These are phyloP conservation scores for Triangularia verruculosa DNA, from an alignment of 2,329 filamentous ascomycete species.

Conservation along the genomic window DNA sequence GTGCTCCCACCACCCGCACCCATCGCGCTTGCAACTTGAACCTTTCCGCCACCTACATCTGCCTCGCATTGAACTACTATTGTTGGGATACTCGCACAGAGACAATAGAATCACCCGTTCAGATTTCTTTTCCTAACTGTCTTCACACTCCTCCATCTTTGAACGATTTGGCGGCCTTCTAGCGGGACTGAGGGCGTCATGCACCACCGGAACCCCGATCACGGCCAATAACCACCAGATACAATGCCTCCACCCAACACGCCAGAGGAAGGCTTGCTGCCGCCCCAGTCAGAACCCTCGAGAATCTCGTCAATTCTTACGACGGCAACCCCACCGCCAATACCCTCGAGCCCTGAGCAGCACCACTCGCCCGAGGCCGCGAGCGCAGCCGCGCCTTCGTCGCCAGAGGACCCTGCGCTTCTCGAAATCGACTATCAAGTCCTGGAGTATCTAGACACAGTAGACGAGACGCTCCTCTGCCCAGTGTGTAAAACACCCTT, in stretches of 20 bases:
- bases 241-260: slow-evolving; percentile 25
- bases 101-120: not conserved
- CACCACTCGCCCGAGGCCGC: slow-evolving; percentile 1
- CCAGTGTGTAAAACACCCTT: slow-evolving; percentile 57
- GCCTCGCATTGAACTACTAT: not conserved
- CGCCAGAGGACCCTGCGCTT: slow-evolving; percentile 11
- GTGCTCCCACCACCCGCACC: not conserved
- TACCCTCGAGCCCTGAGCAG: not conserved
- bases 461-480: slow-evolving; percentile 38
- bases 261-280: slow-evolving; percentile 16
- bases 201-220: not conserved
- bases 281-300: not conserved
- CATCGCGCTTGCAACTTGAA: not conserved
- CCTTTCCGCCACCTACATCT: not conserved
- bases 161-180: not conserved
- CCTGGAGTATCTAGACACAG: slow-evolving; percentile 33
- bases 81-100: not conserved
- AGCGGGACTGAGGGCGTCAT: not conserved
- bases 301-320: not conserved
- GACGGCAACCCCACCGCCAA: slow-evolving; percentile 1
- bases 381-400: slow-evolving; percentile 5
- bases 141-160: no score
- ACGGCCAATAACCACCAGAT: not conserved
- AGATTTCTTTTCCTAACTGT: not conserved
- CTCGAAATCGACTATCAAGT: slow-evolving; percentile 33